Evolutionary conservation across 176 grass and related monocot genomes (phyloP).

Genomic region (Oryza glaberrima): DNA sequence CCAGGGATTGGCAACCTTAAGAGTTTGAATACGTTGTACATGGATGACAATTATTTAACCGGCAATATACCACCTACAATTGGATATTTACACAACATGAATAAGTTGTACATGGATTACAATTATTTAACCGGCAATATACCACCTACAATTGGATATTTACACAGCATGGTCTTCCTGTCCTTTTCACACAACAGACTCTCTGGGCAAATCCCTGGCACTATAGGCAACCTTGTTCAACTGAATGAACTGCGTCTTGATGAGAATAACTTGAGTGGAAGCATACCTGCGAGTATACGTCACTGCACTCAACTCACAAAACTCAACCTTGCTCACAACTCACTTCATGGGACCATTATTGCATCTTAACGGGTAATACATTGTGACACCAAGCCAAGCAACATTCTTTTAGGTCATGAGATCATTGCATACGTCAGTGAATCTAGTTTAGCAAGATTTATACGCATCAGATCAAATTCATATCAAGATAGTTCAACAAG

Average conservation of each 20-base stretch:
- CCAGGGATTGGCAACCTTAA: constrained; percentile 36
- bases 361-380: background rate
- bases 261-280: constrained; percentile 44
- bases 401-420: constrained; percentile 16
- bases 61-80: constrained; percentile 52
- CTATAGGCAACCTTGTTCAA: constrained; percentile 41
- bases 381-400: constrained; percentile 30
- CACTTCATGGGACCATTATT: background rate
- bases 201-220: constrained; percentile 39
- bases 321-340: constrained; percentile 43
- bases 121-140: constrained; percentile 57
- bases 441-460: background rate
- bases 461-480: constrained; percentile 1
- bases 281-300: constrained; percentile 36
- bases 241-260: constrained; percentile 40
- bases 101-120: constrained; percentile 8
- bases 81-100: constrained; percentile 17
- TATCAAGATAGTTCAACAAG: background rate
- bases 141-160: constrained; percentile 49
- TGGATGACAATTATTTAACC: constrained; percentile 48
- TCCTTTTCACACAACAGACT: constrained; percentile 46
- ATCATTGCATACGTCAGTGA: too few species aligned
- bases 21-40: too few species aligned
- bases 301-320: constrained; percentile 19
- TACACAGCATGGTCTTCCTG: constrained; percentile 28